Evolutionary conservation across 371 early-diverging fungal genomes (phyloP), one percentile per base, ranked within the genome.

Genomic region (Rhizomucor pusillus): DNA sequence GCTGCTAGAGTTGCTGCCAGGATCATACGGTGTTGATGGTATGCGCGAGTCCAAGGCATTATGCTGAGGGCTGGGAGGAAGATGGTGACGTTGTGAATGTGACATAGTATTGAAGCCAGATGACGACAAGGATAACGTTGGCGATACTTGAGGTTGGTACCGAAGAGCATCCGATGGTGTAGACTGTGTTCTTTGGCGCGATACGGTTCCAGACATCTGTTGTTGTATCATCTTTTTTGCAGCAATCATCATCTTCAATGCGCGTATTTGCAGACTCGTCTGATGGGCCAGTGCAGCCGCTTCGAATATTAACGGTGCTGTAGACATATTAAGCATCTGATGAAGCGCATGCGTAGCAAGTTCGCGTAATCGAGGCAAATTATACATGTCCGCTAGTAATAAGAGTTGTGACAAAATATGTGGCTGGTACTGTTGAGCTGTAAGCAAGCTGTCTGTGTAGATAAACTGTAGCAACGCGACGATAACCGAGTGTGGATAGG

Each of bases 401-500:
- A 88, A 57, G 0, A 88, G 63, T 29, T 82, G 82, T 29, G 80
- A 73, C 1, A 88, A 67, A 10, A 84, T 79, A 43, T 75, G 76
- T 9, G 79, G 55, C 47, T 73, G 60, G 47, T 76, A 71, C 50
- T 73, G 75, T 54, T 81, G 77, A 36, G 80, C 62, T 0, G 84
- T 81, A 41, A 75, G 68, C 11, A 88, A 60, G 47, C 79, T 78
- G 61, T 79, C 85, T 0, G 87, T 88, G 57, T 88, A 85, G 47
- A 85, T 60, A 51, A 76, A 88, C 51, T 85, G 86, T 6, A 85
- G 62, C 45, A 87, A 80, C 1, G 80, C 78, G 22, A 77, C 67
- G 33, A 86, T 68, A 16, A 80, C 77, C 20, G 80, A 73, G 46
- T 80, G 79, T 16, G 82, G 54, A 36, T 79, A 84, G 1, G 82